Base-by-base conservation (phyloP, 345 rosid species). In the Rhodomyrtus tomentosa region DNA sequence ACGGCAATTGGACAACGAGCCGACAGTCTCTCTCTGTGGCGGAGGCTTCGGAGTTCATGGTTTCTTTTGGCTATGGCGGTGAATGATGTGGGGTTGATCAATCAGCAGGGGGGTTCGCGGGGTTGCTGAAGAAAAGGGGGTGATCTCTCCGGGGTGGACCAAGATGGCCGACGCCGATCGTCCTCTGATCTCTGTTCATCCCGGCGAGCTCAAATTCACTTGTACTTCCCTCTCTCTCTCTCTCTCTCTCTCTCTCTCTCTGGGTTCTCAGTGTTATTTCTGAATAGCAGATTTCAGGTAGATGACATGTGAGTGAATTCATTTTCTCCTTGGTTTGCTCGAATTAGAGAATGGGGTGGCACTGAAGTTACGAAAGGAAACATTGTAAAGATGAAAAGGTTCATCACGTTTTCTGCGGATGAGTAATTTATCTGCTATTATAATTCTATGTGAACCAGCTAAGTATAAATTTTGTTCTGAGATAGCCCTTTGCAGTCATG, bases 121-220 rank as follows among this genome's bases (percentile, higher is more conserved):
- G 45, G 79, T 68, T 10, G 42, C 76, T 16, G 76, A 20, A 62
- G 76, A 21, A 68, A 36, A 55, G 8, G 4, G 13, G 45, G 79
- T 68, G 79, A 68, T 68, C 45, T 68, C 79, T 68, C 45, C 79
- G 45, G 45, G 14, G 79, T 10, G 7, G 45, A 4, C 12, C 55
- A 52, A 29, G 25, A 83, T 59, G 84, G 76, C 51, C 76, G 93
- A 85, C 81, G 96, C 89, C 83, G 93, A 90, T 87, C 92, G 90
- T 72, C 94, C 88, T 89, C 87, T 96, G 84, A 92, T 96, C 93
- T 93, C 97, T 52, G 92, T 96, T 87, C 95, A 93, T 84, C 98
- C 99, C 84, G 95, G 92, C 52, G 98, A 96, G 85, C 96, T 96
- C 92, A 93, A 89, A 90, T 95, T 96, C 88, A 85, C 85, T 27